Evolutionary conservation across 148 eudicot genomes (phyloP).

Genomic region (Silene latifolia): DNA sequence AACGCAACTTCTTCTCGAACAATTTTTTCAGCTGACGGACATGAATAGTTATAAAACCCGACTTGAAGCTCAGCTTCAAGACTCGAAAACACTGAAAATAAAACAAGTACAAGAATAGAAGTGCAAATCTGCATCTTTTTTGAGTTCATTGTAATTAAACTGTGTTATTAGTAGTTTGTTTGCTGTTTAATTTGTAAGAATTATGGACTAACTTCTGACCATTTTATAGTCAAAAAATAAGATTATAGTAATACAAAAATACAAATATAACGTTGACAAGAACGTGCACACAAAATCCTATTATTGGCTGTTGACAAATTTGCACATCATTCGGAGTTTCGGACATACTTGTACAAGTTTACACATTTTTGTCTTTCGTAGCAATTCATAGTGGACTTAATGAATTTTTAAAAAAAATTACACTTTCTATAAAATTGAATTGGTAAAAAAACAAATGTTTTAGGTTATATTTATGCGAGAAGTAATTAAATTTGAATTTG

Average conservation of each 20-base stretch:
- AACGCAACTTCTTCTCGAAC: constrained; percentile 44
- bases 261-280: not conserved
- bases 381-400: no score
- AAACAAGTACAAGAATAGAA: not conserved
- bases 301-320: constrained; percentile 2
- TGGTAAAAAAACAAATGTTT: no score
- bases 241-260: not conserved
- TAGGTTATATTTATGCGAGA: no score
- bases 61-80: constrained; percentile 41
- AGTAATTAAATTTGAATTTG: no score
- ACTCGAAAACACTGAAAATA: not conserved
- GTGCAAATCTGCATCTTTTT: not conserved
- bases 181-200: constrained; percentile 3
- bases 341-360: not conserved
- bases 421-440: no score
- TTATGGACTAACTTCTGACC: not conserved
- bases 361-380: not conserved
- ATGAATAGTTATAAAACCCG: constrained; percentile 38
- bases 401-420: no score
- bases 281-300: constrained; percentile 5
- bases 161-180: not conserved
- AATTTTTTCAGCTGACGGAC: constrained; percentile 41
- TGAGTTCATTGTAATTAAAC: not conserved
- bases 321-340: not conserved
- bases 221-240: not conserved